Evolutionary conservation across 768 basidiomycete genomes (phyloP).

Genomic region (Podaxis rugospora): DNA sequence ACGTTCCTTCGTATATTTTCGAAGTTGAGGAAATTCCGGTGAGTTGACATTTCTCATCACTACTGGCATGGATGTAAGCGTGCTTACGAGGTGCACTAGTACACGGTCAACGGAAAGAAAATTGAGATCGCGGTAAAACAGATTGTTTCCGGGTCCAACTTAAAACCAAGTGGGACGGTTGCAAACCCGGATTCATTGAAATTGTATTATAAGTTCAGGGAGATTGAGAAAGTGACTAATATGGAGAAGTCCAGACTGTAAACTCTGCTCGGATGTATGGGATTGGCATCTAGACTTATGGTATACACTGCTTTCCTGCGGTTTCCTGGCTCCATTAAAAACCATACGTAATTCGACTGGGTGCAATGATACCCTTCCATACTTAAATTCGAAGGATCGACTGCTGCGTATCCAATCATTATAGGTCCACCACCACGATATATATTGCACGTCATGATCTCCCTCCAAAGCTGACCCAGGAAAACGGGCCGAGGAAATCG

Average conservation of each 20-base stretch:
- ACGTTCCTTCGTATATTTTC: conserved; percentile 70
- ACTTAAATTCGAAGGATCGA: too few relatives aligned
- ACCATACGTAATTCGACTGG: too few relatives aligned
- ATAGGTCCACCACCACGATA: too few relatives aligned
- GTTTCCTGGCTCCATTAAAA: too few relatives aligned
- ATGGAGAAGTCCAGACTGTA: conserved; percentile 15
- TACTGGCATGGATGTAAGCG: neutral
- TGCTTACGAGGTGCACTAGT: conserved; percentile 32
- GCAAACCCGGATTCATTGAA: conserved; percentile 67
- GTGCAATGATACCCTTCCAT: too few relatives aligned
- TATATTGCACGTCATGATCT: too few relatives aligned
- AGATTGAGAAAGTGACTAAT: conserved; percentile 34
- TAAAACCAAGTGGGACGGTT: conserved; percentile 71
- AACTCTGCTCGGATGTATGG: neutral
- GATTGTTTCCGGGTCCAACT: conserved; percentile 61
- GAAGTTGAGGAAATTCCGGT: conserved; percentile 67
- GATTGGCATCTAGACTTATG: too few relatives aligned
- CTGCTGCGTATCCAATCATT: too few relatives aligned
- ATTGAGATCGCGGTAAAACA: conserved; percentile 79
- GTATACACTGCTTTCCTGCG: too few relatives aligned
- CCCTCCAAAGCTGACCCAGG: too few relatives aligned
- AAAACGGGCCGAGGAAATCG: too few relatives aligned
- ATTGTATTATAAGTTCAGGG: conserved; percentile 58
- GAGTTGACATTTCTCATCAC: conserved; percentile 20
- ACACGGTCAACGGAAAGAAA: conserved; percentile 75